Base-by-base conservation (phyloP, 1,284 basidiomycete species). In the Lentinula novae-zelandiae region DNA sequence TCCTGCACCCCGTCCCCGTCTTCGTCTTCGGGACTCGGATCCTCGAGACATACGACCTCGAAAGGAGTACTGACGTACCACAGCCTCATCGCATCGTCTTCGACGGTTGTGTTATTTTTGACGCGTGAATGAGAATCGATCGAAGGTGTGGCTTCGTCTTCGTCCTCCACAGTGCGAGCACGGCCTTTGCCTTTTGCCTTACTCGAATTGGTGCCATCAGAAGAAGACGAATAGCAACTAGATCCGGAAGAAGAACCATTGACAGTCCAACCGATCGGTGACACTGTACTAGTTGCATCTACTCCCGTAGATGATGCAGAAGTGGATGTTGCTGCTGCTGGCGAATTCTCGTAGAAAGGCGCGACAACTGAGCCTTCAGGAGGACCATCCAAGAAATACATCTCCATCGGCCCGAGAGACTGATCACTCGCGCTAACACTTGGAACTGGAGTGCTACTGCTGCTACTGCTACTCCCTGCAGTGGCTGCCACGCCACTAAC, bases 11-110 rank as follows among this genome's bases (percentile, higher is more conserved):
- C 63, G 34, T 68, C 62, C 36, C 72, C 72, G 8, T 73, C 75
- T 0, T 53, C 58, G 12, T 73, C 75, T 0, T 53, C 58, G 12
- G 22, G n/a, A 15, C n/a, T 48, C 7, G 70, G 72, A 66, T 88
- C 86, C 53, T 79, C 72, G 13, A 87, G 83, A 63, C 85, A 86
- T 13, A 87, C 85, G 17, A 88, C 83, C 69, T 88, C 86, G 67
- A 89, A 89, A 12, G 87, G 85, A 42, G 78, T 80, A 64, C 80
- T 82, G 44, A 89, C 82, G 66, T 88, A 89, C 85, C 86, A 89
- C 58, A 89, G 72, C 50, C 80, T 78, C 75, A 88, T 83, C 71
- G 85, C 74, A 42, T 80, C 78, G 9, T 48, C 46, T 9, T 60
- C 59, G 22, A 81, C 20, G 27, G n/a, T 17, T 17, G 38, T 13